Base-by-base conservation (phyloP, 2,329 filamentous ascomycete genomes). In the Epichloe sibirici region DNA sequence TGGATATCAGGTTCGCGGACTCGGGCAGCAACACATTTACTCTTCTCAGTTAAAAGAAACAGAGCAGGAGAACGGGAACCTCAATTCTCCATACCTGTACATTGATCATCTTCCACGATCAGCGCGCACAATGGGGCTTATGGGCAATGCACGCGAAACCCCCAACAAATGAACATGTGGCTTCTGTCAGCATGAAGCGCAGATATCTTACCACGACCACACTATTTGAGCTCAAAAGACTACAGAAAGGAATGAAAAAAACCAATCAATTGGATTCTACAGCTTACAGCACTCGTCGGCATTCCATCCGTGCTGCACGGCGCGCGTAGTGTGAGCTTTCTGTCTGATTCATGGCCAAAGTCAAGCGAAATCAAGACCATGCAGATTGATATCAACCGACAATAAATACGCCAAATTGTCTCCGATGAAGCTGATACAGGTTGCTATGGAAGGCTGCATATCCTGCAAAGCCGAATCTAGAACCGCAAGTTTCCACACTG, bases 331-430 rank as follows among this genome's bases (percentile, higher is more conserved):
- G 15, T 45, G 43, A 35, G 15, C 21, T 15, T 21, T 12, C 9
- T 21, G 42, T 39, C 17, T 21, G 23, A 25, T n/a, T 21, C 13
- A 31, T 15, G 15, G 49, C 17, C 28, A 28, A 13, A 37, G 17
- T 7, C 17, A 1, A 7, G 35, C 28, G 37, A 37, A 45, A 12
- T 51, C 48, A 53, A 51, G 52, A 44, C 48, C n/a, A 13, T 21
- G 28, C 12, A 15, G 15, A 13, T 28, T 43, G 48, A 53, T 53
- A 53, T 53, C 48, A 53, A 53, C 13, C 31, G 15, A 23, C 8
- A 21, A 37, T 40, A 3, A 7, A 13, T 5, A 9, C 4, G 25
- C 43, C 23, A 6, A n/a, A 4, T 4, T 5, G 11, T n/a, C 15
- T 17, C 44, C 12, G 6, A 38, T 11, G 9, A 11, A 5, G 11